These are phyloP conservation scores for Fusarium lyarnte DNA, from an alignment of 2,329 filamentous ascomycete genomes.

Conservation along the genomic window DNA sequence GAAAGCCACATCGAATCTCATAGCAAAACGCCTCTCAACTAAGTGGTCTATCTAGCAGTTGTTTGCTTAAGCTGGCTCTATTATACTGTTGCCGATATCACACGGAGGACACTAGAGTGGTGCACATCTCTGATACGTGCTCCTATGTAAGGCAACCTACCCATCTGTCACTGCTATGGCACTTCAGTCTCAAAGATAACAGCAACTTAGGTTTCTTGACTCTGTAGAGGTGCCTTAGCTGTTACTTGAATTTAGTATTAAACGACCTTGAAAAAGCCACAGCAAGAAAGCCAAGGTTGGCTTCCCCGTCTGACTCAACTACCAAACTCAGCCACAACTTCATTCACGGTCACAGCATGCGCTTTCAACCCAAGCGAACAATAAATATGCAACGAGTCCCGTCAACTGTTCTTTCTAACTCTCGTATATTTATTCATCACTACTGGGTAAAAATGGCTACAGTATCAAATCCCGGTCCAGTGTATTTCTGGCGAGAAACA, in stretches of 20 bases:
- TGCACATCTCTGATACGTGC: background rate
- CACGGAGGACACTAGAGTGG: background rate
- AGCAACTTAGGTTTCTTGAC: background rate
- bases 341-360: background rate
- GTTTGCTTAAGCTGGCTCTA: background rate
- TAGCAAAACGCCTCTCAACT: background rate
- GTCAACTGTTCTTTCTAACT: background rate
- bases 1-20: background rate
- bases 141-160: background rate
- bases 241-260: background rate
- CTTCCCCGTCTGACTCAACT: constrained; percentile 37
- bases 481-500: constrained; percentile 62
- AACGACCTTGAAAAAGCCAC: background rate
- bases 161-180: background rate
- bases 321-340: constrained; percentile 29
- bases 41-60: background rate
- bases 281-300: background rate
- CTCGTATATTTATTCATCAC: background rate
- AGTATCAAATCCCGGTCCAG: constrained; percentile 15
- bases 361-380: background rate
- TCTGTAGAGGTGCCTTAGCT: background rate
- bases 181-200: background rate
- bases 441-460: constrained; percentile 7
- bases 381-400: background rate
- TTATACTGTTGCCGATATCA: background rate